Evolutionary conservation across 2,329 filamentous ascomycete genomes (phyloP), one percentile per base, ranked within the genome.

Genomic region (Aschersonia sp.): DNA sequence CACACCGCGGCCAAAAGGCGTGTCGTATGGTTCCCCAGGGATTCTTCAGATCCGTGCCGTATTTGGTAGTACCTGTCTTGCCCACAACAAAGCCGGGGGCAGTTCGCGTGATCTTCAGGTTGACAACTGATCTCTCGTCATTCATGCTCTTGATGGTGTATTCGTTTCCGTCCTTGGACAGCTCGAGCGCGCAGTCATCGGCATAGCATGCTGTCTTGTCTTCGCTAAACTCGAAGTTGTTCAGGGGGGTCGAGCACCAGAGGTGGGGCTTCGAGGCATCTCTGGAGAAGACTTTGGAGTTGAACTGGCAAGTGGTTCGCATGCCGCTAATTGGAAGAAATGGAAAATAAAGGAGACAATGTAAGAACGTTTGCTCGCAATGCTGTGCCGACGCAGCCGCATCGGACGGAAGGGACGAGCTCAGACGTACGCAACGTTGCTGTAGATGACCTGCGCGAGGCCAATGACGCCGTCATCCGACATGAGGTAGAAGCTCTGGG

Each of bases 21-120:
- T 98, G 92, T 60, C 83, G 77, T 82, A 98, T 94, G 32, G 74
- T 76, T 37, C 92, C 92, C 92, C 92, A 98, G 1, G 92, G 92
- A 54, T 89, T 79, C 53, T 72, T 64, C 14, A 83, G 79, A 62
- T 98, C 88, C 42, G 88, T 95, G 47, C 92, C 92, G 61, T 83
- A 98, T 56, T 82, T 77, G 48, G 81, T 85, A 52, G 77, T 90
- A 53, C 92, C 92, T 54, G 94, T 79, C 65, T 83, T 84, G 56
- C 92, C 92, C 48, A 78, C 80, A 55, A 87, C 79, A 66, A 95
- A 94, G 46, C 87, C 89, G 0, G 90, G 90, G 1, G 87, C 72
- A 1, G 71, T 67, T 61, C 79, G 80, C 49, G 81, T 86, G 58
- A 97, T 69, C 55, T 83, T 94, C 57, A 97, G 64, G 64, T 97